Conservation (phyloP, 257 asterid genomes). For the Solanum ossicruentum region DNA sequence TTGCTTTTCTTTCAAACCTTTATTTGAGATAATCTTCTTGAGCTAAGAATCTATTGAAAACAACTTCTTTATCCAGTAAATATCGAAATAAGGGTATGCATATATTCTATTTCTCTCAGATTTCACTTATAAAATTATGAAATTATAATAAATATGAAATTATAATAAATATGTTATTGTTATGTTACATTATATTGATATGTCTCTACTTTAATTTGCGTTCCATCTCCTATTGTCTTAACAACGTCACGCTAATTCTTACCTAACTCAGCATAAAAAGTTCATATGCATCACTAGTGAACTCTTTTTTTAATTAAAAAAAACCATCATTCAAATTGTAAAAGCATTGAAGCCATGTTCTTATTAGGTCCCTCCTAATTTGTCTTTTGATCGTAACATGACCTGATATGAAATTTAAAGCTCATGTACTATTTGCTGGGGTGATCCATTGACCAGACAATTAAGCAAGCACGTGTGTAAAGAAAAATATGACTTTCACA, state of each 20-base stretch:
- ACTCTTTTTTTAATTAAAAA: neutral
- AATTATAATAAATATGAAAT: too few relatives aligned
- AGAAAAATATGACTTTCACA: neutral
- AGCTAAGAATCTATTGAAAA: fast-evolving
- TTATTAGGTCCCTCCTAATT: neutral
- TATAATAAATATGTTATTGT: too few relatives aligned
- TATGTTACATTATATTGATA: neutral
- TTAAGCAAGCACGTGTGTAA: neutral
- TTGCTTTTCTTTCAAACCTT: neutral
- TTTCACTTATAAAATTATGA: too few relatives aligned
- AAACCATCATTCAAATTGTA: neutral
- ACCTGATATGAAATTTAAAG: neutral
- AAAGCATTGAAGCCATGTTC: neutral
- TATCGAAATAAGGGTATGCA: neutral
- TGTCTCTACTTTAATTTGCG: neutral
- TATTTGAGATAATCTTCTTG: neutral
- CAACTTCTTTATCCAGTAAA: too few relatives aligned
- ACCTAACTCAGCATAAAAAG: neutral
- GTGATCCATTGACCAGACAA: neutral
- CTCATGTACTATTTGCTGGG: neutral
- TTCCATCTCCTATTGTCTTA: neutral
- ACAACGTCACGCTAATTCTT: neutral
- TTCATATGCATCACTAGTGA: neutral
- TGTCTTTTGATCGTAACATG: neutral
- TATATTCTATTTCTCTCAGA: neutral